phyloP scores from a whole-genome alignment of 345 rosid species.

The Dipteronia dyeriana region DNA sequence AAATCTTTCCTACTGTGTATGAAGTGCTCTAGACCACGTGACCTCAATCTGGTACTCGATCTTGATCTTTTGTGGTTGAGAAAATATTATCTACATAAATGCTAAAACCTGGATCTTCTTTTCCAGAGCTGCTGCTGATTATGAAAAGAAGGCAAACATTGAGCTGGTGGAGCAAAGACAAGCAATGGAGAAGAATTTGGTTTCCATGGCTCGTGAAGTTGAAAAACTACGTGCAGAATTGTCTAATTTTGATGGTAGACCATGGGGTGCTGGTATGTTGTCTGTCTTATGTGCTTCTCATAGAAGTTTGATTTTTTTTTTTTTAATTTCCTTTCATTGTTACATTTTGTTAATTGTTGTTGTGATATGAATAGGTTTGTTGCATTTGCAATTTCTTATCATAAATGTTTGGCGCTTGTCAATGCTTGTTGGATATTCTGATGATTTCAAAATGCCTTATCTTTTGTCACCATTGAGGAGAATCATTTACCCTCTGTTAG shows the following conservation, averaged over 20 bases:
- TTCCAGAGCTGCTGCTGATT: conserved; percentile 74
- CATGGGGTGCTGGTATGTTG: conserved; percentile 70
- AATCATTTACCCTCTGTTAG: too few relatives aligned
- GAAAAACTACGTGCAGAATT: conserved; percentile 91
- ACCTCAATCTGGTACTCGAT: conserved; percentile 7
- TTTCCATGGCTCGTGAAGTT: conserved; percentile 98
- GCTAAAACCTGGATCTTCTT: conserved; percentile 11
- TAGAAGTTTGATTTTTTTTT: conserved; percentile 11
- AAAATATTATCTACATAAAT: conserved; percentile 9
- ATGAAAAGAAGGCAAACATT: conserved; percentile 90
- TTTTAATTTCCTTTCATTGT: not conserved
- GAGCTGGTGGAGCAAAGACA: conserved; percentile 94
- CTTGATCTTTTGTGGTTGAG: not conserved
- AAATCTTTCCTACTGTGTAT: not conserved
- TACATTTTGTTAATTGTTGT: not conserved
- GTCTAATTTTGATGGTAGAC: conserved; percentile 57
- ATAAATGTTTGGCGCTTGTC: not conserved
- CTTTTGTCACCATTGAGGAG: too few relatives aligned
- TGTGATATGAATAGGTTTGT: conserved; percentile 4
- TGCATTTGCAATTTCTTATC: conserved; percentile 1
- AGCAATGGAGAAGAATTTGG: conserved; percentile 89
- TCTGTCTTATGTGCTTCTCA: conserved; percentile 17
- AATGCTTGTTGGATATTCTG: not conserved
- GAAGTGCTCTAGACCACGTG: not conserved
- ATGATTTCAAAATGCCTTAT: not conserved